Conservation (phyloP, 345 rosid genomes). For the Schrenkiella parvula region DNA sequence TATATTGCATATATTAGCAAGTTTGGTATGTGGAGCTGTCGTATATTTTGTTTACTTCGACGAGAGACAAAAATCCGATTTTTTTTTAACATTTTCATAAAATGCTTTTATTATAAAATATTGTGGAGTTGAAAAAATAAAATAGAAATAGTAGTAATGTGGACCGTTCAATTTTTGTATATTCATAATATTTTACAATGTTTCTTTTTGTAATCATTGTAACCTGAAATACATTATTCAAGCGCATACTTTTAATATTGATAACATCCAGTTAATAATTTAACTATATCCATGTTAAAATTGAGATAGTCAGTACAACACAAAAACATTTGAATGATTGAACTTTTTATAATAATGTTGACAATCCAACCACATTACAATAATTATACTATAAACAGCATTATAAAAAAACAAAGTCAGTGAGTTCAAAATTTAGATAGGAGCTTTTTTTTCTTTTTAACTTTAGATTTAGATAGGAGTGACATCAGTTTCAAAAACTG, state of each 20-base stretch:
- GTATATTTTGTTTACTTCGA: slow-evolving; percentile 21
- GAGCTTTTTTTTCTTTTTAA: no score
- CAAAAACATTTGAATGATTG: neutral
- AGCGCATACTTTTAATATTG: no score
- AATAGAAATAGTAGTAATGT: neutral
- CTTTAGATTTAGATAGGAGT: no score
- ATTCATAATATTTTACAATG: neutral
- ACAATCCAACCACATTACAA: neutral
- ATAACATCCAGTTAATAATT: no score
- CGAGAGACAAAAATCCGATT: neutral
- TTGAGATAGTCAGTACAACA: neutral
- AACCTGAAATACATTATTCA: neutral
- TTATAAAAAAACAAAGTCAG: neutral
- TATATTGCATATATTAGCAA: neutral
- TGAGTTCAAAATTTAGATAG: no score
- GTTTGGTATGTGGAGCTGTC: slow-evolving; percentile 16
- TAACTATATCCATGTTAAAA: neutral
- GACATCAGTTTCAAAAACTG: no score
- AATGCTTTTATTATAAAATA: neutral
- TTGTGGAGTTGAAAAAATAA: neutral
- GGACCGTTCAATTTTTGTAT: slow-evolving; percentile 18
- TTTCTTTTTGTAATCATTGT: neutral
- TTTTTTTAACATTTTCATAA: neutral
- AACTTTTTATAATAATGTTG: neutral
- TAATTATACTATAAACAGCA: neutral